Percentiles rank a stretch among this genome's conserved stretches.
These are phyloP conservation scores for Abelmoschus esculentus DNA, from an alignment of 345 rosid genomes.

Conservation along the genomic window DNA sequence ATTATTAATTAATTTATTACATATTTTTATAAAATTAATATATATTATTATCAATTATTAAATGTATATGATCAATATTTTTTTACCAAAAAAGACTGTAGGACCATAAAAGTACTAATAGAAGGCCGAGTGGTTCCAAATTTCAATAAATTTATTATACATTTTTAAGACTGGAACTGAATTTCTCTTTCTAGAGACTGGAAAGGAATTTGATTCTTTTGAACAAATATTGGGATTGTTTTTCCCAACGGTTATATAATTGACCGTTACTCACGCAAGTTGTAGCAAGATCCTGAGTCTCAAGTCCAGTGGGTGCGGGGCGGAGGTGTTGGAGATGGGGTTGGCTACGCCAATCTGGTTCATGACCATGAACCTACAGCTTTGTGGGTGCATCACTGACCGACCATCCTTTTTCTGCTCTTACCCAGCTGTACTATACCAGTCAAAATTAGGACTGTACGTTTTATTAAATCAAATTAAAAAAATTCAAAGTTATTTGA, in stretches of 20 bases:
- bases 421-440: too few relatives aligned
- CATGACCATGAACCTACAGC: conserved; percentile 14
- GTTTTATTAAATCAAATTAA: too few relatives aligned
- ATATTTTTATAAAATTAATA: too few relatives aligned
- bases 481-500: too few relatives aligned
- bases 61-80: too few relatives aligned
- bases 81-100: too few relatives aligned
- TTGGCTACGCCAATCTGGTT: neutral
- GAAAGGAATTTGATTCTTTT: neutral
- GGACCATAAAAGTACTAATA: too few relatives aligned
- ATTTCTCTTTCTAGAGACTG: neutral
- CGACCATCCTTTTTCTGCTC: conserved; percentile 4
- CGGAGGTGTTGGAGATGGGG: neutral
- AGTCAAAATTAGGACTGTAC: too few relatives aligned
- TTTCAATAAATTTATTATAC: too few relatives aligned
- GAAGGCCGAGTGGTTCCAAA: neutral
- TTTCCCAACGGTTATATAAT: conserved; percentile 31
- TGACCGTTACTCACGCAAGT: conserved; percentile 31
- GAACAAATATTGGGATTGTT: neutral
- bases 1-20: too few relatives aligned
- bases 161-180: neutral
- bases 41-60: too few relatives aligned
- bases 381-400: conserved; percentile 12
- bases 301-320: conserved; percentile 15
- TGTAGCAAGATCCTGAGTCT: conserved; percentile 11